Evolutionary conservation across 441 rosid genomes (phyloP).

Genomic region (Croton laevigatus): DNA sequence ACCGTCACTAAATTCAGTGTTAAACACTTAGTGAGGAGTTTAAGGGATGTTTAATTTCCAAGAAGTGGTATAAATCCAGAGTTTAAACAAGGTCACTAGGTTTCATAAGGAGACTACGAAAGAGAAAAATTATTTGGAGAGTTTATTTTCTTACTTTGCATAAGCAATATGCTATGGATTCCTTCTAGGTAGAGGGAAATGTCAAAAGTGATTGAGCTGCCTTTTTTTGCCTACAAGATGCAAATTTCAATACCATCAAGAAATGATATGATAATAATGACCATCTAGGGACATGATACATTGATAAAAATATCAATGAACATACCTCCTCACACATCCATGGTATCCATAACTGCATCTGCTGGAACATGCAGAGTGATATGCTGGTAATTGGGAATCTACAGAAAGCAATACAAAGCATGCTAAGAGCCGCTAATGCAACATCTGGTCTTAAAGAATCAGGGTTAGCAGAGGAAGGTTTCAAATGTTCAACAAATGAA

Average conservation of each 20-base stretch:
- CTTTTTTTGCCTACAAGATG: slow-evolving; percentile 57
- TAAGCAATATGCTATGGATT: slow-evolving; percentile 60
- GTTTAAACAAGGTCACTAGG: neutral
- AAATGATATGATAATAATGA: neutral
- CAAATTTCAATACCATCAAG: slow-evolving; percentile 16
- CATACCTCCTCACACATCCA: slow-evolving; percentile 83
- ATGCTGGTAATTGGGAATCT: slow-evolving; percentile 52
- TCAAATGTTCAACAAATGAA: slow-evolving; percentile 59
- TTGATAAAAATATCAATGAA: slow-evolving; percentile 19
- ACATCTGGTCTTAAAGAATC: slow-evolving; percentile 51
- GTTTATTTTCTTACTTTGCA: slow-evolving; percentile 52
- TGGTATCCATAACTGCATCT: slow-evolving; percentile 77
- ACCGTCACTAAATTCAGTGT: neutral
- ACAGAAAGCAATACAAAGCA: slow-evolving; percentile 77
- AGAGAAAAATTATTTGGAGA: neutral
- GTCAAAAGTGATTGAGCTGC: slow-evolving; percentile 42
- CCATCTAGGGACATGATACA: slow-evolving; percentile 1
- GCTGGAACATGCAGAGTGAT: slow-evolving; percentile 53
- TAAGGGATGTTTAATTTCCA: neutral
- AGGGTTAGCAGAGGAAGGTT: slow-evolving; percentile 44
- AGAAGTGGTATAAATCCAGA: neutral
- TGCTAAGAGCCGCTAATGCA: slow-evolving; percentile 76
- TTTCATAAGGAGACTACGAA: slow-evolving; percentile 18
- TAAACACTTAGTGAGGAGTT: slow-evolving; percentile 5
- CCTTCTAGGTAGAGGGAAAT: slow-evolving; percentile 74